These are phyloP conservation scores for Alternaria arborescens DNA, from an alignment of 2,329 filamentous ascomycete species.

Conservation along the genomic window DNA sequence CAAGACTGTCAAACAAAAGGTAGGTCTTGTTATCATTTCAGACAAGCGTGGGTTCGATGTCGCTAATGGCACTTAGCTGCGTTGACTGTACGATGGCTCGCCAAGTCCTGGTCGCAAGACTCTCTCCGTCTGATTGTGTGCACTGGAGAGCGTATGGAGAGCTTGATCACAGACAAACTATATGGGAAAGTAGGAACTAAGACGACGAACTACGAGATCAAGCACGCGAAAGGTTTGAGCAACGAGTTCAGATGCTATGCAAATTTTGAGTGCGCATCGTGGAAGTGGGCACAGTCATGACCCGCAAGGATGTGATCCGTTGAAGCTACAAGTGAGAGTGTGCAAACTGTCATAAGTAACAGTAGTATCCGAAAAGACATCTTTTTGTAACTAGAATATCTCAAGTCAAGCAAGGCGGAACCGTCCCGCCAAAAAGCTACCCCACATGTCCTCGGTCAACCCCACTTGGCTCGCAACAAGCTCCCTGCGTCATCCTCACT, in stretches of 20 bases:
- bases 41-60: neutral
- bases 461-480: constrained; percentile 18
- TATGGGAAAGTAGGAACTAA: constrained; percentile 69
- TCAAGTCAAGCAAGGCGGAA: constrained; percentile 9
- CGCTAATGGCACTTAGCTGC: constrained; percentile 63
- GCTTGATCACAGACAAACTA: constrained; percentile 67
- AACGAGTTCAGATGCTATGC: constrained; percentile 85
- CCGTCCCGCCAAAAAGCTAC: constrained; percentile 20
- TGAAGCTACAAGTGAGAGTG: neutral
- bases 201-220: constrained; percentile 73
- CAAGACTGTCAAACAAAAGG: constrained; percentile 83
- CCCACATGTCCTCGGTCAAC: constrained; percentile 30
- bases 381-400: neutral
- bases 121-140: constrained; percentile 67
- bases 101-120: constrained; percentile 58
- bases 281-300: constrained; percentile 46
- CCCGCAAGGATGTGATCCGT: neutral
- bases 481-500: constrained; percentile 20
- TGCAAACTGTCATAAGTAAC: no score
- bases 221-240: constrained; percentile 75
- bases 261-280: constrained; percentile 71
- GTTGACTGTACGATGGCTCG: constrained; percentile 77
- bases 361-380: neutral
- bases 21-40: constrained; percentile 40
- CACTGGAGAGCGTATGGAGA: constrained; percentile 80